A percentile compares a stretch with the other conserved stretches of the same genome.
phyloP scores from a whole-genome alignment of 73 alveolate genomes.

The Symbiodinium natans region DNA sequence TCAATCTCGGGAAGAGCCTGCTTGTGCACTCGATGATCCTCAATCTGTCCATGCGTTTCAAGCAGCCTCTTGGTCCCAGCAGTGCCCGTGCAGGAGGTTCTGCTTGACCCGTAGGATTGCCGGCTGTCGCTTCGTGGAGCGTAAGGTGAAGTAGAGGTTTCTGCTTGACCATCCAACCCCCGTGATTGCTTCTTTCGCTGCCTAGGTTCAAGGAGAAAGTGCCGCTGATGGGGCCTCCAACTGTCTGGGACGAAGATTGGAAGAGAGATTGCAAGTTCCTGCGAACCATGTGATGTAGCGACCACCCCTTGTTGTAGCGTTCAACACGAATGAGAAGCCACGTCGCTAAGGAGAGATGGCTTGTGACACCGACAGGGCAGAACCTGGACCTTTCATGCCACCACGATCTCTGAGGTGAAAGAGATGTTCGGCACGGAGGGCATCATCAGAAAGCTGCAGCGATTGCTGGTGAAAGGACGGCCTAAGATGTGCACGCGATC shows the following conservation, averaged over 20 bases:
- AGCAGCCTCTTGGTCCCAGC: slow-evolving; percentile 26
- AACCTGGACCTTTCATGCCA: background rate
- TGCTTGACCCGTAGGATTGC: too few relatives aligned
- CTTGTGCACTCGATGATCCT: slow-evolving; percentile 72
- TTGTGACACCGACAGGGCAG: background rate
- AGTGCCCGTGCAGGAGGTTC: background rate
- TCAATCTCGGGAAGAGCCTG: slow-evolving; percentile 58
- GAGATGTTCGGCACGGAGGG: slow-evolving; percentile 86
- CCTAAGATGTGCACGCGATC: background rate
- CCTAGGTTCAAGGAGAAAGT: slow-evolving; percentile 57
- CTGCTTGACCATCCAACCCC: too few relatives aligned
- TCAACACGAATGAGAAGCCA: background rate
- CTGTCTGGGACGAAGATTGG: background rate
- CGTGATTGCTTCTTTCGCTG: background rate
- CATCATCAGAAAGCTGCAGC: slow-evolving; percentile 32
- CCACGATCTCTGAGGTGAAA: background rate
- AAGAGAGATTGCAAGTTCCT: background rate
- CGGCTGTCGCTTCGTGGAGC: too few relatives aligned
- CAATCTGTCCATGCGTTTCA: slow-evolving; percentile 65
- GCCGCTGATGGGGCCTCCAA: slow-evolving; percentile 89
- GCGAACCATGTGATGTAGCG: background rate
- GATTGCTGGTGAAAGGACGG: slow-evolving; percentile 72
- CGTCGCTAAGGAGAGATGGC: background rate
- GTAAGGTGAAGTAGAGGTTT: too few relatives aligned
- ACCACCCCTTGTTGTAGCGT: background rate